A percentile compares a stretch with the other conserved stretches of the same genome.
phyloP scores from a whole-genome alignment of 2,329 filamentous ascomycete species.

The Colletotrichum filicis region DNA sequence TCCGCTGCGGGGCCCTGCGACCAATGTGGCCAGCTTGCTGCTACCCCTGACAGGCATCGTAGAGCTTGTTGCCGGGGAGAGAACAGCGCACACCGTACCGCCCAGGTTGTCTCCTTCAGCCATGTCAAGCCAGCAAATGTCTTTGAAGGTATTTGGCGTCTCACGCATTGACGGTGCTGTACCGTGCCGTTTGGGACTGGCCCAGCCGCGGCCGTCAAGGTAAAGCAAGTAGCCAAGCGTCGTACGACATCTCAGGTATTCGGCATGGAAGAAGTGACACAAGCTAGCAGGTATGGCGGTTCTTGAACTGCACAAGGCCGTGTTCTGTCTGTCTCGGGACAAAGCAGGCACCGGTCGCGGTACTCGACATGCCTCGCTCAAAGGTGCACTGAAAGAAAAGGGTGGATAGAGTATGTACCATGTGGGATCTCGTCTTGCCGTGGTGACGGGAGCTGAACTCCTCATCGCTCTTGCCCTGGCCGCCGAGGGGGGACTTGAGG shows the following conservation, averaged over 20 bases:
- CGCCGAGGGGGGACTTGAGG: conserved; percentile 69
- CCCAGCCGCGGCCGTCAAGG: not conserved
- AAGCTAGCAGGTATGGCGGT: not conserved
- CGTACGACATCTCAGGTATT: not conserved
- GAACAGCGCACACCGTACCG: not conserved
- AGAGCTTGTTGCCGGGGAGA: not conserved
- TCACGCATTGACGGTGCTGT: not conserved
- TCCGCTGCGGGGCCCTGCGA: not conserved
- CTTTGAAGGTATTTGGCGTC: not conserved
- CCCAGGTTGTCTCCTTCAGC: not conserved
- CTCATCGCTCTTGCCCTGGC: conserved; percentile 53
- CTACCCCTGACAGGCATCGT: not conserved
- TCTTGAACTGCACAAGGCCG: not conserved
- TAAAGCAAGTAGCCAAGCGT: not conserved
- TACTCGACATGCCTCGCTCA: not conserved
- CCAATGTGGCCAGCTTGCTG: not conserved
- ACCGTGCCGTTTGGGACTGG: not conserved
- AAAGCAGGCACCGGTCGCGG: not conserved
- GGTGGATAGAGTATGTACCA: conserved; percentile 68
- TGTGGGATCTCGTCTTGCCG: conserved; percentile 87
- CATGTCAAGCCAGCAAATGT: not conserved
- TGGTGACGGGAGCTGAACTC: conserved; percentile 75
- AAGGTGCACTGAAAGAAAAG: not conserved
- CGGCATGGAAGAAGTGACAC: not conserved
- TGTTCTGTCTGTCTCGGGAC: not conserved